Base-by-base conservation (phyloP, 192 early-diverging fungal genomes). In the Obelidium mucronatum region DNA sequence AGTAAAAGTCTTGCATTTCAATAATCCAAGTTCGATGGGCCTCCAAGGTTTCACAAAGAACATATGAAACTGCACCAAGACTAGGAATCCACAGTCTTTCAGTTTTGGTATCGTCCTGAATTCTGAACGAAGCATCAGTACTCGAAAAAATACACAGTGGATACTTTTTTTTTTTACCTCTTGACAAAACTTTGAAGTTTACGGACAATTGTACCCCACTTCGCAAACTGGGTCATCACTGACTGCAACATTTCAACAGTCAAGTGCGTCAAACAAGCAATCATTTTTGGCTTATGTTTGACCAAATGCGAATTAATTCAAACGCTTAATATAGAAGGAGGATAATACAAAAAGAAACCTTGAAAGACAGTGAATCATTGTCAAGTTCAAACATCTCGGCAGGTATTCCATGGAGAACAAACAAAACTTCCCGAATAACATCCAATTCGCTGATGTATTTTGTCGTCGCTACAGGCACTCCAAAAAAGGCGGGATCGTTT, bases 391-490 rank as follows among this genome's bases (percentile, higher is more conserved):
- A 76, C 64, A 76, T 36, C 52, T 76, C 74, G 2, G 30, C 74
- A 56, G 63, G 63, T 22, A 76, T 22, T 3, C 74, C 74, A 8
- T 62, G 35, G 1, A 76, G 31, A 19, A 61, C 19, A 58, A 34
- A 76, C 35, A 76, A 56, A 24, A 54, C 51, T 67, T 76, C 74
- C 22, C 74, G 61, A 40, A 76, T 67, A 5, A 67, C 52, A 56
- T 67, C 74, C 4, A 40, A 19, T 58, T 76, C 74, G 33, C 63
- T 55, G 4, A 76, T 33, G 24, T 76, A 76, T 34, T 66, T 76
- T n/a, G 74, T 67, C 6, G 74, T 76, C 3, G 53, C 36, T 5
- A 56, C 15, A 2, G 74, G 64, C 11, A 55, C 48, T 15, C 74
- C 64, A 37, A 76, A 76, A 40, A 76, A 53, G 8, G 11, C 5